Conservation (phyloP, 108 stramenopile species). For the Conticribra guillardii region DNA sequence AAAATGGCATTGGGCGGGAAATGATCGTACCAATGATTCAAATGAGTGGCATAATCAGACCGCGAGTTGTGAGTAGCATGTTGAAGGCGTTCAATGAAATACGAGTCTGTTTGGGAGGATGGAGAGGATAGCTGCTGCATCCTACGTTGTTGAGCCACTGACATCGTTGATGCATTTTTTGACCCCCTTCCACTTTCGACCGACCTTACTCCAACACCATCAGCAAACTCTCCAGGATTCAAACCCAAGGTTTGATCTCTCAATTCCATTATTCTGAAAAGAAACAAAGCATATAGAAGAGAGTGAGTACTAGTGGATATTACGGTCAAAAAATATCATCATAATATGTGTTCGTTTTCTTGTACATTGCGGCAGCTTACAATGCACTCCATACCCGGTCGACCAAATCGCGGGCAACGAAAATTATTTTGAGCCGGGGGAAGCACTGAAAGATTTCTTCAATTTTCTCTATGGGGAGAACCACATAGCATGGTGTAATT, state of each 20-base stretch:
- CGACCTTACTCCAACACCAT: slow-evolving; percentile 10
- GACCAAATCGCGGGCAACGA: slow-evolving; percentile 58
- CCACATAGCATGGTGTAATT: slow-evolving; percentile 59
- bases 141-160: slow-evolving; percentile 28
- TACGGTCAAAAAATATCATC: too few species aligned
- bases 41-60: slow-evolving; percentile 14
- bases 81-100: slow-evolving; percentile 53
- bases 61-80: slow-evolving; percentile 35
- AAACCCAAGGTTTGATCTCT: slow-evolving; percentile 48
- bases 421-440: slow-evolving; percentile 49
- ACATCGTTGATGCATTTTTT: slow-evolving; percentile 8
- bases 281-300: too few species aligned
- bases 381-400: slow-evolving; percentile 63
- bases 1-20: slow-evolving; percentile 51
- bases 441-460: slow-evolving; percentile 40
- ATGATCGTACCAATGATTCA: slow-evolving; percentile 44
- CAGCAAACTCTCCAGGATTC: slow-evolving; percentile 54
- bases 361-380: too few species aligned
- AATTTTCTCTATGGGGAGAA: slow-evolving; percentile 35
- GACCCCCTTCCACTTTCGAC: background rate
- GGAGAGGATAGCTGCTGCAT: slow-evolving; percentile 44
- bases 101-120: slow-evolving; percentile 46
- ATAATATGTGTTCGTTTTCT: too few species aligned
- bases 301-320: too few species aligned
- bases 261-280: slow-evolving; percentile 62